Conservation (phyloP, 1,284 basidiomycete species). For the Sporisorium reilianum region DNA sequence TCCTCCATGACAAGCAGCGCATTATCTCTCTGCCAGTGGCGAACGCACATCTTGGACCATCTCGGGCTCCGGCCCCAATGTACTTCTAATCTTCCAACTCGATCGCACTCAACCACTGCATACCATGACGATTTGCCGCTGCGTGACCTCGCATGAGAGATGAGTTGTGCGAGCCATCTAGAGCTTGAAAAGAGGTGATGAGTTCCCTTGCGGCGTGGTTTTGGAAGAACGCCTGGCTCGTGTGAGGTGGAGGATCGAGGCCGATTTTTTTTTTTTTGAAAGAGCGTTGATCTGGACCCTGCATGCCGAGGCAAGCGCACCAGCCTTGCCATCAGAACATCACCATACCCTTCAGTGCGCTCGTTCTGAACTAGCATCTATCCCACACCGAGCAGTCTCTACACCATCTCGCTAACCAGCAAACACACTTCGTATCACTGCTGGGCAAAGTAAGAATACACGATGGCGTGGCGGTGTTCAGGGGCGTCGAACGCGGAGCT, state of each 20-base stretch:
- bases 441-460: not conserved
- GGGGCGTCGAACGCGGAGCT: constrained; percentile 80
- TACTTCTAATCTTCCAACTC: constrained; percentile 17
- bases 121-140: not conserved
- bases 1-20: not conserved
- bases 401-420: too few species aligned
- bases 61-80: constrained; percentile 1
- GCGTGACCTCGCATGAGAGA: too few species aligned
- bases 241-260: constrained; percentile 1
- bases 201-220: too few species aligned
- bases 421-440: too few species aligned
- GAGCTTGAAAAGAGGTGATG: not conserved
- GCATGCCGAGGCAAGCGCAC: constrained; percentile 11
- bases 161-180: too few species aligned
- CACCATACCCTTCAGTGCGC: not conserved
- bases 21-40: not conserved
- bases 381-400: too few species aligned
- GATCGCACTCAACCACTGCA: not conserved
- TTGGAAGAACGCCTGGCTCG: not conserved
- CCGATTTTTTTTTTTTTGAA: not conserved
- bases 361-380: not conserved
- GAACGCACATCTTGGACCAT: not conserved
- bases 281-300: constrained; percentile 11
- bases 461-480: constrained; percentile 84
- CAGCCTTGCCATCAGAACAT: not conserved